phyloP scores from a whole-genome alignment of 2,329 filamentous ascomycete genomes.

The Botrytis cinerea region DNA sequence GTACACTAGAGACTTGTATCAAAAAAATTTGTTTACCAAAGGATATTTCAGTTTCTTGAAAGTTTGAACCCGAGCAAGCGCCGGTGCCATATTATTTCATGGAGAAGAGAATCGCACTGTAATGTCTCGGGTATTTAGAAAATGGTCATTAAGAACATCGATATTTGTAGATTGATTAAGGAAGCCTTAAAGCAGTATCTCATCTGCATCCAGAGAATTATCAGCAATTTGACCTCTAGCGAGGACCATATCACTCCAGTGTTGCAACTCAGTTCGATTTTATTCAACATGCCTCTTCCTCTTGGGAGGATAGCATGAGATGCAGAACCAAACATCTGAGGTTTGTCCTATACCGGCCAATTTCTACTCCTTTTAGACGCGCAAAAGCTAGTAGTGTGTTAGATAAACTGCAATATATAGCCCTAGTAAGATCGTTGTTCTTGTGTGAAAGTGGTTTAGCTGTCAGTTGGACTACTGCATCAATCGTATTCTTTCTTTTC shows the following conservation, averaged over 20 bases:
- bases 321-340: neutral
- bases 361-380: neutral
- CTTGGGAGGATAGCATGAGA: neutral
- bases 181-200: neutral
- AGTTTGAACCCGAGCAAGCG: neutral
- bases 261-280: neutral
- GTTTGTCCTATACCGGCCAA: neutral
- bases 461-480: neutral
- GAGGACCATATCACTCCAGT: neutral
- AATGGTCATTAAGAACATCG: neutral
- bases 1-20: neutral
- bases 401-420: neutral
- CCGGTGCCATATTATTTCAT: neutral
- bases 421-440: neutral
- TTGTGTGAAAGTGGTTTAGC: neutral
- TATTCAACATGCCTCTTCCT: neutral
- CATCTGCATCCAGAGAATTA: neutral
- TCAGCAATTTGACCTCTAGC: neutral
- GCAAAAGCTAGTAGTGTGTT: neutral
- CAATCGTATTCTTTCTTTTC: neutral
- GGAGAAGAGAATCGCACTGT: neutral
- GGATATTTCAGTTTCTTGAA: neutral
- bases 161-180: neutral
- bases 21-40: neutral
- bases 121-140: neutral